Evolutionary conservation across 768 basidiomycete genomes (phyloP), one percentile per base, ranked within the genome.

Genomic region (Mycena haematopus): DNA sequence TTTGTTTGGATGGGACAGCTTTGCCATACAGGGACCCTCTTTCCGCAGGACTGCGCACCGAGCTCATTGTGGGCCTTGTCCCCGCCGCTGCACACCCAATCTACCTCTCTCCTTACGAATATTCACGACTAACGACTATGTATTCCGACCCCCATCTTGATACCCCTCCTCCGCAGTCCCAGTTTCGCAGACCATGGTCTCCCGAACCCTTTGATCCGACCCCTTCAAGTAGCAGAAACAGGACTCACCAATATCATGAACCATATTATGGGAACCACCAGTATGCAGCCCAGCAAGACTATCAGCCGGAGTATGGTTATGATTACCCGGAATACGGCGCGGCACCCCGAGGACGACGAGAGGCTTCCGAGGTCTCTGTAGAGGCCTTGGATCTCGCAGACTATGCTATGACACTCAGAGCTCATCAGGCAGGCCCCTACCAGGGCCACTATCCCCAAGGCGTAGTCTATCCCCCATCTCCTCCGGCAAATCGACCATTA

Each of bases 381-480:
- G 88, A 90, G 70, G 88, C 88, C 3, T 80, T 90, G 57, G 89
- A 91, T 74, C 79, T 91, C 24, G 88, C 88, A 33, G 89, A 90
- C 72, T 91, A 90, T 73, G 79, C 87, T 8, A 75, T 72, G 62
- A 84, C 84, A 21, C 77, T 88, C 24, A 75, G 78, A 42, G 56
- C 74, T 35, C 73, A 79, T 62, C 74, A 74, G 69, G 66, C 70
- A 49, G 66, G 74, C 55, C 44, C 67, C 61, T 64, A 63, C 55
- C 42, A 69, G 17, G 57, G 63, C 7, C 56, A 52, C 21, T 60
- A 60, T 21, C 61, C 69, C 19, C 62, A 66, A 2, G 72, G 76
- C 55, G 71, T 71, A 33, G 71, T 71, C 31, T 77, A 79, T 65
- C 75, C 75, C 27, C 76, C 71, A 3, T 68, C 63, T 44, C 63